phyloP scores from a whole-genome alignment of 2,329 filamentous ascomycete genomes.

The Phialemoniopsis sp. region DNA sequence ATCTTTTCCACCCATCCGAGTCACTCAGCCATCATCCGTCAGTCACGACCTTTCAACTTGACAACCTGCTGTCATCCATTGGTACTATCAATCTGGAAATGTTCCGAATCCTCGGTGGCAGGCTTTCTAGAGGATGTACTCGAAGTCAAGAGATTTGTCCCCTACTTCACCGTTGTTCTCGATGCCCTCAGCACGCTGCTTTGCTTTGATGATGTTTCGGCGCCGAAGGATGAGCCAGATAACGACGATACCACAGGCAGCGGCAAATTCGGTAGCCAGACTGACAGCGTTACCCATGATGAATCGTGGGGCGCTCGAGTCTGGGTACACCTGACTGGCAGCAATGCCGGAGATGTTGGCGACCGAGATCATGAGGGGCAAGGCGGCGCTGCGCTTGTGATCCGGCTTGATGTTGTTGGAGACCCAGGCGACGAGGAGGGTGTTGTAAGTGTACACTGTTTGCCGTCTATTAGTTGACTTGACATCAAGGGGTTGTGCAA shows the following conservation, averaged over 20 bases:
- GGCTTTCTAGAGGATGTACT: constrained; percentile 3
- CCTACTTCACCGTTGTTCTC: constrained; percentile 1
- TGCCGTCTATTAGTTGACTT: too few species aligned
- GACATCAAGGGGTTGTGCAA: too few species aligned
- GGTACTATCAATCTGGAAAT: too few species aligned
- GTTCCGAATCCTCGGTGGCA: too few species aligned
- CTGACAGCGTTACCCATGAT: constrained; percentile 3
- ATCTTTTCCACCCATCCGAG: too few species aligned
- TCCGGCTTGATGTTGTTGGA: not conserved
- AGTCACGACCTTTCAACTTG: too few species aligned
- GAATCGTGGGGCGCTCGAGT: constrained; percentile 1
- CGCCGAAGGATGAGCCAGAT: constrained; percentile 2
- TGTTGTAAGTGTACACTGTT: not conserved
- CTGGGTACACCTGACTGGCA: constrained; percentile 1
- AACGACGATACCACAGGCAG: not conserved
- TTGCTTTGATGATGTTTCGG: constrained; percentile 1
- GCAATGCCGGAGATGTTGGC: constrained; percentile 3
- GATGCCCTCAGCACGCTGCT: not conserved
- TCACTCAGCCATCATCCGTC: too few species aligned
- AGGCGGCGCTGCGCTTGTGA: not conserved
- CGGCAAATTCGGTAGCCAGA: constrained; percentile 1
- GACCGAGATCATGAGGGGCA: not conserved
- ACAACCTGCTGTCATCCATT: too few species aligned
- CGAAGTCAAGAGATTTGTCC: constrained; percentile 2
- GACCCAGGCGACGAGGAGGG: constrained; percentile 9